Percentiles rank a stretch among this genome's conserved stretches.
phyloP scores from a whole-genome alignment of 2,329 filamentous ascomycete species.

The Alternaria arbusti region DNA sequence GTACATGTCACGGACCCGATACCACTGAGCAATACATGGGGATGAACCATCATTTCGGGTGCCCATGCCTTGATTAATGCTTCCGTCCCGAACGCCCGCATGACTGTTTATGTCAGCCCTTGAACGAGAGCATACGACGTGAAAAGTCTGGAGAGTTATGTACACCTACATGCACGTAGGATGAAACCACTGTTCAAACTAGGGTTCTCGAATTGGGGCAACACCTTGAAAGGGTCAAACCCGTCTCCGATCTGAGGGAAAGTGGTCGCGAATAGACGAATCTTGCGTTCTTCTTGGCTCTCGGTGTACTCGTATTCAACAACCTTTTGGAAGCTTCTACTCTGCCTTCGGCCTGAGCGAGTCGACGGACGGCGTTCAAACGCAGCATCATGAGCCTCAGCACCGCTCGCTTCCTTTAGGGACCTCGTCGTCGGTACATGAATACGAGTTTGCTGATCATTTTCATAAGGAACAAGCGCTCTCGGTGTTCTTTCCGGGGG shows the following conservation, averaged over 20 bases:
- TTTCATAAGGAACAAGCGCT: not conserved
- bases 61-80: constrained; percentile 34
- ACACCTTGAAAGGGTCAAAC: constrained; percentile 28
- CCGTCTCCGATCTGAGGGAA: constrained; percentile 22
- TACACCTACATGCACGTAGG: constrained; percentile 22
- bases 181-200: constrained; percentile 25
- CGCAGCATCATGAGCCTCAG: not conserved
- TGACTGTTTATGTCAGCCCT: constrained; percentile 14
- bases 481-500: not conserved
- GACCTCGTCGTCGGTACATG: not conserved
- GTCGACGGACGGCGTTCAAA: not conserved
- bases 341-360: not conserved
- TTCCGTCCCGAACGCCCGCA: constrained; percentile 29
- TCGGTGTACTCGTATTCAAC: not conserved
- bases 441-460: not conserved
- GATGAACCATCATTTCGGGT: constrained; percentile 32
- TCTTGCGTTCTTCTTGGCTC: constrained; percentile 18
- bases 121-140: too few species aligned
- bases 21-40: constrained; percentile 34
- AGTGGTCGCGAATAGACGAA: constrained; percentile 17
- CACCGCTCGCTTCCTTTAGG: not conserved
- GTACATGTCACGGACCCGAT: constrained; percentile 28
- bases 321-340: not conserved
- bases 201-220: constrained; percentile 28
- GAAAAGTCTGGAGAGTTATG: not conserved